A percentile compares a stretch with the other conserved stretches of the same genome.
These are phyloP conservation scores for Sporisorium iseilematis-ciliati DNA, from an alignment of 1,284 basidiomycete species.

Conservation along the genomic window DNA sequence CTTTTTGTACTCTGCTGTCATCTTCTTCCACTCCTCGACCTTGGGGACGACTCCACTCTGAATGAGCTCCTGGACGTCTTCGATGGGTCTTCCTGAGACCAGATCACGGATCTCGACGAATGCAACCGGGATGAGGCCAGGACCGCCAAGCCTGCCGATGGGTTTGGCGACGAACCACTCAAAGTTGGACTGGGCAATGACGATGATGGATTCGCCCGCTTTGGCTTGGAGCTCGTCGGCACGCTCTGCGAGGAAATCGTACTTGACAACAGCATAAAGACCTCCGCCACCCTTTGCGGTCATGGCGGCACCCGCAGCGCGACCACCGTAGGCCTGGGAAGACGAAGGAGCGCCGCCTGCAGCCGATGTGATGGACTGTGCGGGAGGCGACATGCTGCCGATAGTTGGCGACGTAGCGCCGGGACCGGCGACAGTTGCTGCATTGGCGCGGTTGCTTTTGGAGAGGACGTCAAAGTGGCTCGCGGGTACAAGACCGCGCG, in stretches of 20 bases:
- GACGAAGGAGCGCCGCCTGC: conserved; percentile 11
- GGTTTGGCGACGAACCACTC: conserved; percentile 81
- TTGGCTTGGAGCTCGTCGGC: conserved; percentile 96
- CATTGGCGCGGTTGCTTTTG: conserved; percentile 47
- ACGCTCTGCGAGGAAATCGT: conserved; percentile 93
- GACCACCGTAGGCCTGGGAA: conserved; percentile 40
- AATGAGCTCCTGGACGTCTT: conserved; percentile 82
- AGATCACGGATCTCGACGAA: conserved; percentile 97
- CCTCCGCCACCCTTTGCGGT: conserved; percentile 65
- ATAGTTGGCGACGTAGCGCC: conserved; percentile 40
- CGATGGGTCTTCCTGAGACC: conserved; percentile 75
- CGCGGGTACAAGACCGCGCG: conserved; percentile 91
- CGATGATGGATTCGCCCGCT: conserved; percentile 89
- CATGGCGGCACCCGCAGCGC: conserved; percentile 49
- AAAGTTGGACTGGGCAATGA: conserved; percentile 67
- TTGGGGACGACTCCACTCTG: conserved; percentile 86
- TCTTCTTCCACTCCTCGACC: conserved; percentile 98
- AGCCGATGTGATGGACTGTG: conserved; percentile 5
- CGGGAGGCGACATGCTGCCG: conserved; percentile 42
- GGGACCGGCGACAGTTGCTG: conserved; percentile 34
- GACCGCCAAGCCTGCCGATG: conserved; percentile 91
- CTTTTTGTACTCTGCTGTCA: conserved; percentile 94
- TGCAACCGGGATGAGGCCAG: conserved; percentile 94
- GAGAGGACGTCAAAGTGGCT: conserved; percentile 77
- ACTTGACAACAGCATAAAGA: conserved; percentile 89